Evolutionary conservation across 768 basidiomycete genomes (phyloP).

Genomic region (Russula compacta): DNA sequence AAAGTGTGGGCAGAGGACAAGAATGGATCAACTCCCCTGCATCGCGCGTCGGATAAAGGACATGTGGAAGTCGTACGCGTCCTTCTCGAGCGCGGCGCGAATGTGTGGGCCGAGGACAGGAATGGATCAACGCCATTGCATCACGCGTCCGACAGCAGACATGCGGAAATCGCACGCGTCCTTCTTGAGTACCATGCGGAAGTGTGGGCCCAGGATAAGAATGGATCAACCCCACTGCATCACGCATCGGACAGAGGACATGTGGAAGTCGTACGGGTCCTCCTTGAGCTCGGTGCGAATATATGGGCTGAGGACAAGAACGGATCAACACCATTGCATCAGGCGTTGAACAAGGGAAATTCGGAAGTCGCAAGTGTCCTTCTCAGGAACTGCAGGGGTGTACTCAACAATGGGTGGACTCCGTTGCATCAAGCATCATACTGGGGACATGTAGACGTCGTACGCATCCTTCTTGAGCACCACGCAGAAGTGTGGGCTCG

Average conservation of each 20-base stretch:
- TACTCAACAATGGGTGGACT: not conserved
- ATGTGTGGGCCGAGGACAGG: not conserved
- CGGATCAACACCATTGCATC: not conserved
- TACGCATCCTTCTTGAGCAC: not conserved
- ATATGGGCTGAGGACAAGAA: not conserved
- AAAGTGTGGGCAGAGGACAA: not conserved
- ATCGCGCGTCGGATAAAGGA: not conserved
- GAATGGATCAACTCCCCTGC: not conserved
- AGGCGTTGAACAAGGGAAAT: not conserved
- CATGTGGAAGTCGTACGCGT: not conserved
- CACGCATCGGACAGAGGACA: not conserved
- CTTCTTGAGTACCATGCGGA: not conserved
- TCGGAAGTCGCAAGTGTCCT: not conserved
- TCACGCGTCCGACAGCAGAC: not conserved
- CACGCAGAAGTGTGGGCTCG: not conserved
- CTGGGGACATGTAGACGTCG: not conserved
- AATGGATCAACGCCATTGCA: not conserved
- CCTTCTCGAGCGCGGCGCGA: not conserved
- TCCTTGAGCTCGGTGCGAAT: not conserved
- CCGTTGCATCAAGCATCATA: not conserved
- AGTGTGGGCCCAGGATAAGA: not conserved
- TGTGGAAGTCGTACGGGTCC: not conserved
- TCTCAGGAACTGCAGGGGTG: too few species aligned
- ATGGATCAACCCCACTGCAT: not conserved
- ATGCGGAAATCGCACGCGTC: not conserved